Evolutionary conservation across 768 basidiomycete species (phyloP), one percentile per base, ranked within the genome.

Genomic region (Pulveroboletus sp.): DNA sequence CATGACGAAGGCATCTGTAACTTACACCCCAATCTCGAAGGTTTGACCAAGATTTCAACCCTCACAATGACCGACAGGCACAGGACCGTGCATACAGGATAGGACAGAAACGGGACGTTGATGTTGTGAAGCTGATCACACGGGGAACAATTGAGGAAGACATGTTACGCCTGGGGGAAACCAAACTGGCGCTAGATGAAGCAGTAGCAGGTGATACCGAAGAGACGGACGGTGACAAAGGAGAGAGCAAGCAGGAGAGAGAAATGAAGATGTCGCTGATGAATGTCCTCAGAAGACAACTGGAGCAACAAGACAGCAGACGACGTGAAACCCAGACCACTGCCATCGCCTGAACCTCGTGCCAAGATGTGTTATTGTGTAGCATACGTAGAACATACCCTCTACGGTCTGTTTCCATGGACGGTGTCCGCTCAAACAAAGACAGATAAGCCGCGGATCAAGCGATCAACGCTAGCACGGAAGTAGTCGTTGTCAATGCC

Each of bases 11-110:
- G 17, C 0, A 2, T 36, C 0, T 31, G 41, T 46, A 2, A 54
- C 21, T 38, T 2, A 24, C 38, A 57, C n/a, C 40, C 45, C 21
- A 21, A 21, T 21, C 21, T 66, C 50, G 38, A 51, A 89, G 86
- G 82, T 96, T 93, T 64, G 95, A 99, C 65, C 93, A 95, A 64
- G 95, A 98, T 66, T 99, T 97, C 71, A 98, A 98, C 66, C 90
- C 90, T 4, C 90, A 93, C 71, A 99, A 99, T 66, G 96, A 98
- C 69, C 83, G 88, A 53, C 96, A 99, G 71, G 96, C 96, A 1
- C 93, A 95, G 52, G 96, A 99, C 68, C 84, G 96, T 31, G 93
- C 93, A 24, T 98, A 97, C 69, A 87, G 96, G 26, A 96, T 99
- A 56, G 95, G 93, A 21, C 93, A 96, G 68, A 92, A 89, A 64